phyloP scores from a whole-genome alignment of 352 stramenopile genomes.

The Pseudoperonospora humuli region DNA sequence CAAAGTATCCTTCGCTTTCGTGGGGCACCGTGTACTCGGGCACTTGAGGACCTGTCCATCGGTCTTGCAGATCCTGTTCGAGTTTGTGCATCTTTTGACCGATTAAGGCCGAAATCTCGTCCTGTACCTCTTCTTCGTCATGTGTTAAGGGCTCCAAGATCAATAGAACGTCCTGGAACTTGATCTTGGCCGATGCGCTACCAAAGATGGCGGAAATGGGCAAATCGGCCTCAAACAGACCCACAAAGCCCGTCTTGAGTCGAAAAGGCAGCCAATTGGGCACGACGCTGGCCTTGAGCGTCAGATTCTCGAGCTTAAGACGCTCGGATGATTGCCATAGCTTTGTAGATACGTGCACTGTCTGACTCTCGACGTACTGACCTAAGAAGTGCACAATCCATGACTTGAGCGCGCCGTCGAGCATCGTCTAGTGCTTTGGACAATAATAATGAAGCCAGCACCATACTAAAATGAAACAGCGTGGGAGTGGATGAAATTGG shows the following conservation, averaged over 20 bases:
- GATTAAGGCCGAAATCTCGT: slow-evolving; percentile 45
- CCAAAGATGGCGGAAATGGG: slow-evolving; percentile 85
- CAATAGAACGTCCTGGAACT: slow-evolving; percentile 80
- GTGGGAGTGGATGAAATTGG: slow-evolving; percentile 17
- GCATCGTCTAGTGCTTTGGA: slow-evolving; percentile 33
- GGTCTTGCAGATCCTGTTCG: slow-evolving; percentile 70
- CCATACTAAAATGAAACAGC: slow-evolving; percentile 11
- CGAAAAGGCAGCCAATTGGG: slow-evolving; percentile 76
- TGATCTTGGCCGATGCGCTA: slow-evolving; percentile 71
- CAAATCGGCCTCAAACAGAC: slow-evolving; percentile 77
- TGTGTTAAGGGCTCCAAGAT: slow-evolving; percentile 65
- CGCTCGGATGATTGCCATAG: slow-evolving; percentile 83
- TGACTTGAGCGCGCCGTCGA: slow-evolving; percentile 84
- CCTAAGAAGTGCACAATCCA: slow-evolving; percentile 81
- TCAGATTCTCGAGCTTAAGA: slow-evolving; percentile 83
- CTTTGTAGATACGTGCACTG: slow-evolving; percentile 78
- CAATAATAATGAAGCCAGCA: slow-evolving; percentile 20
- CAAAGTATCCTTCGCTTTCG: slow-evolving; percentile 84
- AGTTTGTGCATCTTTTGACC: slow-evolving; percentile 64
- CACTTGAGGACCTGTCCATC: slow-evolving; percentile 65
- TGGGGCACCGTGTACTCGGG: slow-evolving; percentile 54
- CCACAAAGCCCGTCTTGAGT: slow-evolving; percentile 83
- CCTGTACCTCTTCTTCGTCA: slow-evolving; percentile 62
- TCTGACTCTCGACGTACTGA: slow-evolving; percentile 84
- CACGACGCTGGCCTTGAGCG: slow-evolving; percentile 75